Percentiles rank a stretch among this genome's conserved stretches.
These are phyloP conservation scores for Protea cynaroides DNA, from an alignment of 164 flowering plant species.

Conservation along the genomic window DNA sequence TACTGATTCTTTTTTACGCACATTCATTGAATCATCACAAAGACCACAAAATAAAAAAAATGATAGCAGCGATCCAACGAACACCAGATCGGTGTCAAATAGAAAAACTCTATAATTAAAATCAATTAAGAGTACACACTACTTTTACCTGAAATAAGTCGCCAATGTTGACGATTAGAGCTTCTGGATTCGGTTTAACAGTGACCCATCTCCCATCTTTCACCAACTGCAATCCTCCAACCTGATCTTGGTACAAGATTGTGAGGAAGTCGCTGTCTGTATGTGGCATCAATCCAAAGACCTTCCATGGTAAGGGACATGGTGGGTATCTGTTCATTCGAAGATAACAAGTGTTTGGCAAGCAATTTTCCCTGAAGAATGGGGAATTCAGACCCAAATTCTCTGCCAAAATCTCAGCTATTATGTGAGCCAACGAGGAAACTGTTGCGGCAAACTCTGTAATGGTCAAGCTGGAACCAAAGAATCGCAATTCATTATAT, in stretches of 20 bases:
- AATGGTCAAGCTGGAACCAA: conserved; percentile 44
- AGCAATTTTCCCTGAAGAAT: conserved; percentile 51
- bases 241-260: conserved; percentile 61
- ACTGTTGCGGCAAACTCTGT: conserved; percentile 42
- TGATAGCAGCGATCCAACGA: no score
- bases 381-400: conserved; percentile 38
- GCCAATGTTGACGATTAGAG: conserved; percentile 71
- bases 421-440: conserved; percentile 41
- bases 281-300: conserved; percentile 77
- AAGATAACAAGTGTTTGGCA: conserved; percentile 57
- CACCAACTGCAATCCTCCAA: conserved; percentile 72
- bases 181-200: conserved; percentile 64
- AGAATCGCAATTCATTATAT: no score
- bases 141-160: conserved; percentile 66
- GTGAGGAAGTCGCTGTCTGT: conserved; percentile 89
- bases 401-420: conserved; percentile 62
- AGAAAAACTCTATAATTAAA: no score
- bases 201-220: conserved; percentile 70
- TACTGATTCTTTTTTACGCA: no score
- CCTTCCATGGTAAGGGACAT: conserved; percentile 44
- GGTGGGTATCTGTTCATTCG: conserved; percentile 81
- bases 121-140: no score
- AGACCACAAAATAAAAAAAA: no score
- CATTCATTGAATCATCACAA: no score
- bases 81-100: no score